Evolutionary conservation across 139 green algal species (phyloP).

Genomic region (Nannochloris sp.): DNA sequence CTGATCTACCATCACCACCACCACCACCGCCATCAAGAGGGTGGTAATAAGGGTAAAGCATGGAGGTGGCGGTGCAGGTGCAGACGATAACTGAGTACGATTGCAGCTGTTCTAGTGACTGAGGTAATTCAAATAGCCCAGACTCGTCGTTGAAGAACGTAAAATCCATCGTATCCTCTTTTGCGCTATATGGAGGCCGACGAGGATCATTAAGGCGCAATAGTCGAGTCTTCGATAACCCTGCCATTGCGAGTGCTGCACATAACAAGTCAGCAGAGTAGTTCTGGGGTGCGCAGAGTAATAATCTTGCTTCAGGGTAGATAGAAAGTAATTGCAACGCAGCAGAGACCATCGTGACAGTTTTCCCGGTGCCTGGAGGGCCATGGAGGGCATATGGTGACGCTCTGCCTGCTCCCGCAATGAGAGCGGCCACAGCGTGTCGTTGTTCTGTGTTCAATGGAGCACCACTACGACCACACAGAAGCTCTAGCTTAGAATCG

Average conservation of each 20-base stretch:
- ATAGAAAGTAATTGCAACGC: conserved; percentile 33
- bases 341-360: conserved; percentile 56
- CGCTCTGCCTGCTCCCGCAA: conserved; percentile 21
- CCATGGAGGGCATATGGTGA: conserved; percentile 52
- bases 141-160: conserved; percentile 5
- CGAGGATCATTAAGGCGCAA: conserved; percentile 50
- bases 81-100: conserved; percentile 23
- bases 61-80: conserved; percentile 34
- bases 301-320: conserved; percentile 21
- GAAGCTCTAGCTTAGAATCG: not conserved
- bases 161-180: conserved; percentile 34
- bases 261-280: conserved; percentile 52
- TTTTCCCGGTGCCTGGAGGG: conserved; percentile 69
- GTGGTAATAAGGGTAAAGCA: not conserved
- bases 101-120: not conserved
- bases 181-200: conserved; percentile 21
- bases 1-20: too few relatives aligned
- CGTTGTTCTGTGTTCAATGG: conserved; percentile 58
- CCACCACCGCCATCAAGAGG: not conserved
- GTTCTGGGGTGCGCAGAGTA: conserved; percentile 39
- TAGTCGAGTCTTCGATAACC: conserved; percentile 15
- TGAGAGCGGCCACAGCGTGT: conserved; percentile 35
- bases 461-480: not conserved
- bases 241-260: conserved; percentile 20
- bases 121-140: conserved; percentile 20